Evolutionary conservation across 352 stramenopile genomes (phyloP).

Genomic region (Globisporangium mamillatum): DNA sequence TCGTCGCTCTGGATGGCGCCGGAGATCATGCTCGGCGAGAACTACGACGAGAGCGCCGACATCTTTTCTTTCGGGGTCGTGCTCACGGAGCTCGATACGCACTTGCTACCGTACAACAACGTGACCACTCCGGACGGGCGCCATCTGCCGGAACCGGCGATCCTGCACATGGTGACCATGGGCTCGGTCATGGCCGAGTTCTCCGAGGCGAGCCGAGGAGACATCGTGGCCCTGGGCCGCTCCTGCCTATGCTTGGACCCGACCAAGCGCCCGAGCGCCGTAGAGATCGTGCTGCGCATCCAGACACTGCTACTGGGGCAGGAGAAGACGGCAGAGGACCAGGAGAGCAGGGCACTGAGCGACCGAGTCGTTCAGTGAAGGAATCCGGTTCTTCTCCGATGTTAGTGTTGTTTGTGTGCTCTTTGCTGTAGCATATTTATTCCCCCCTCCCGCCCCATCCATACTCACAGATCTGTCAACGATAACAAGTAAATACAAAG

Average conservation of each 20-base stretch:
- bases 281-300: constrained; percentile 9
- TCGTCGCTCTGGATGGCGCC: constrained; percentile 54
- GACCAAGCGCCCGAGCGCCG: constrained; percentile 18
- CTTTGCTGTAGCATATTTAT: too few species aligned
- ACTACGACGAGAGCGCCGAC: constrained; percentile 43
- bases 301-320: background rate
- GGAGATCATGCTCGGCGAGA: constrained; percentile 34
- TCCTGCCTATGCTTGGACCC: constrained; percentile 30
- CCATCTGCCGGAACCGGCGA: constrained; percentile 24
- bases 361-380: background rate
- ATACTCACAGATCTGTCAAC: too few species aligned
- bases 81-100: constrained; percentile 49
- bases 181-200: constrained; percentile 31
- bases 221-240: constrained; percentile 26
- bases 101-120: constrained; percentile 26
- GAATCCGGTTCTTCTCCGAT: background rate
- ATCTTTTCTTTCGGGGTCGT: constrained; percentile 60
- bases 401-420: too few species aligned
- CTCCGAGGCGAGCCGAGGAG: constrained; percentile 15
- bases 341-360: background rate
- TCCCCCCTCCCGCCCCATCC: too few species aligned
- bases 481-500: too few species aligned
- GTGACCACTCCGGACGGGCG: constrained; percentile 22
- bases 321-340: background rate
- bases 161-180: constrained; percentile 33